These are phyloP conservation scores for Penicillium expansum DNA, from an alignment of 2,329 filamentous ascomycete species.

Conservation along the genomic window DNA sequence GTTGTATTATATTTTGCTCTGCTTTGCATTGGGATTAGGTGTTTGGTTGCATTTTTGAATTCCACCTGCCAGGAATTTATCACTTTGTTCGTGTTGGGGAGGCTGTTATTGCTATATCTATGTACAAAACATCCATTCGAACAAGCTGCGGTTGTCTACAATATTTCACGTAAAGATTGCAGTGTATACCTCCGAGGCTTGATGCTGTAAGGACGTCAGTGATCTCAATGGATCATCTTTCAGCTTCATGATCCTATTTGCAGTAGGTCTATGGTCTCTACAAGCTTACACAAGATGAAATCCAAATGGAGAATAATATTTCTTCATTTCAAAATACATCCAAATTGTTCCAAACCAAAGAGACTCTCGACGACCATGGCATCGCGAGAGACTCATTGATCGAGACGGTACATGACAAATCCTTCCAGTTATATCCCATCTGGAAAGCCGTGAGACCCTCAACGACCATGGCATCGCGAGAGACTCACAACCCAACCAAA, in stretches of 20 bases:
- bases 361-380: conserved; percentile 1
- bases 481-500: not conserved
- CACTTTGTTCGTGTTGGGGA: not conserved
- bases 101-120: not conserved
- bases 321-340: not conserved
- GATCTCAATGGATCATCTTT: not conserved
- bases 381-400: not conserved
- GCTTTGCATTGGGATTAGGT: conserved; percentile 19
- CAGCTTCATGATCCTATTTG: not conserved
- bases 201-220: not conserved
- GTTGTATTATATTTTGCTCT: conserved; percentile 15
- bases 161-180: not conserved
- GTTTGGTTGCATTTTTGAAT: conserved; percentile 12
- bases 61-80: not conserved
- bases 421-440: not conserved
- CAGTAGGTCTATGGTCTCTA: not conserved
- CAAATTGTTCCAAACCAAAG: not conserved
- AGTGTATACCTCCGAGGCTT: not conserved
- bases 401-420: not conserved
- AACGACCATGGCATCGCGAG: not conserved
- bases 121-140: not conserved
- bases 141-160: not conserved
- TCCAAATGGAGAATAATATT: not conserved
- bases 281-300: not conserved
- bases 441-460: not conserved